These are phyloP conservation scores for Solanum pimpinellifolium DNA, from an alignment of 257 asterid genomes.

Conservation along the genomic window DNA sequence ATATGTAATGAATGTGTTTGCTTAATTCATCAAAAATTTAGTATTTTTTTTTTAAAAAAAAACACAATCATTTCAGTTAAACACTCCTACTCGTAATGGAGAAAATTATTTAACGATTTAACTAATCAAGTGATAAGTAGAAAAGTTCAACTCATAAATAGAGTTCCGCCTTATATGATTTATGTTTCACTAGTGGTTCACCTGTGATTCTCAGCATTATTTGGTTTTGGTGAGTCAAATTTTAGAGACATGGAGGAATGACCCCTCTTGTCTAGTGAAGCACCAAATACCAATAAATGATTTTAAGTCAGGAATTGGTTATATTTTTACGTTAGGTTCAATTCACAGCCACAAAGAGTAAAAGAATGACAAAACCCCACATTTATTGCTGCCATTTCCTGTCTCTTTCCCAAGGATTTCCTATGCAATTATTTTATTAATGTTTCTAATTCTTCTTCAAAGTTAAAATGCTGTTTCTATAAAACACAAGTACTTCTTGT, in stretches of 20 bases:
- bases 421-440: neutral
- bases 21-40: neutral
- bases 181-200: neutral
- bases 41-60: accelerated
- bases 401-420: neutral
- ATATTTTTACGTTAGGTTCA: neutral
- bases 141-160: no score
- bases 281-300: neutral
- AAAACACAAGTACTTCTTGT: neutral
- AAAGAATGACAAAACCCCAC: neutral
- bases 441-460: neutral
- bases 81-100: no score
- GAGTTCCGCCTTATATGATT: neutral
- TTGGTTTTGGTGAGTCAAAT: neutral
- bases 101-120: no score
- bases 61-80: no score
- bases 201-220: neutral
- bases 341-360: neutral
- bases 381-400: neutral
- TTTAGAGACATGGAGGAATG: neutral
- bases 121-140: no score
- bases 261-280: neutral
- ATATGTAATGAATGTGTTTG: neutral
- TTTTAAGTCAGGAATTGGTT: neutral
- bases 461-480: neutral